A percentile compares a stretch with the other conserved stretches of the same genome.
Conservation (phyloP, 2,329 filamentous ascomycete genomes). For the Apiospora aurea region DNA sequence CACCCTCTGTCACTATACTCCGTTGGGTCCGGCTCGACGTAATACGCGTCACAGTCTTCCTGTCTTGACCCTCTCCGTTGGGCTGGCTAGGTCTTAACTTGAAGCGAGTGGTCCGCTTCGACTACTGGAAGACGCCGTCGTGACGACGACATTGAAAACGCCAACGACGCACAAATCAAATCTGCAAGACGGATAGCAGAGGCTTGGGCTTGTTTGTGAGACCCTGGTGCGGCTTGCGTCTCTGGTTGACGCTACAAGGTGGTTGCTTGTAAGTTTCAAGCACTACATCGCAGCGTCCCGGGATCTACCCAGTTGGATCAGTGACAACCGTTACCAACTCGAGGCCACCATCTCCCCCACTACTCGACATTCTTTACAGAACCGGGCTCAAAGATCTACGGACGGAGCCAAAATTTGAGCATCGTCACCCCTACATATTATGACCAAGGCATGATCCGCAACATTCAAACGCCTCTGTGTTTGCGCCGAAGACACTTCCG, state of each 20-base stretch:
- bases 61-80: background rate
- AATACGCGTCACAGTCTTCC: constrained; percentile 18
- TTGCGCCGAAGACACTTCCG: constrained; percentile 36
- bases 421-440: constrained; percentile 39
- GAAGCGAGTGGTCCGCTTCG: constrained; percentile 4
- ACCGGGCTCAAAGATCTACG: constrained; percentile 30
- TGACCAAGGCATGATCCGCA: constrained; percentile 35
- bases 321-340: constrained; percentile 42
- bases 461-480: constrained; percentile 37
- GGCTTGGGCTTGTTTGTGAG: constrained; percentile 39
- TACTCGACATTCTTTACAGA: constrained; percentile 35
- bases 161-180: constrained; percentile 22
- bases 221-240: constrained; percentile 51
- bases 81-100: background rate
- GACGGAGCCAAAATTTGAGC: constrained; percentile 40
- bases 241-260: constrained; percentile 49
- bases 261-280: constrained; percentile 50
- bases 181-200: constrained; percentile 59
- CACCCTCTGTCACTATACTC: constrained; percentile 5
- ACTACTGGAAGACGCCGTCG: constrained; percentile 18
- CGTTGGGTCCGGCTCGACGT: constrained; percentile 18
- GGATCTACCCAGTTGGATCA: constrained; percentile 49
- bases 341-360: constrained; percentile 36
- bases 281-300: constrained; percentile 45
- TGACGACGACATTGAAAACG: constrained; percentile 14